These are phyloP conservation scores for Rhynchosporium graminicola DNA, from an alignment of 2,329 filamentous ascomycete species.

Conservation along the genomic window DNA sequence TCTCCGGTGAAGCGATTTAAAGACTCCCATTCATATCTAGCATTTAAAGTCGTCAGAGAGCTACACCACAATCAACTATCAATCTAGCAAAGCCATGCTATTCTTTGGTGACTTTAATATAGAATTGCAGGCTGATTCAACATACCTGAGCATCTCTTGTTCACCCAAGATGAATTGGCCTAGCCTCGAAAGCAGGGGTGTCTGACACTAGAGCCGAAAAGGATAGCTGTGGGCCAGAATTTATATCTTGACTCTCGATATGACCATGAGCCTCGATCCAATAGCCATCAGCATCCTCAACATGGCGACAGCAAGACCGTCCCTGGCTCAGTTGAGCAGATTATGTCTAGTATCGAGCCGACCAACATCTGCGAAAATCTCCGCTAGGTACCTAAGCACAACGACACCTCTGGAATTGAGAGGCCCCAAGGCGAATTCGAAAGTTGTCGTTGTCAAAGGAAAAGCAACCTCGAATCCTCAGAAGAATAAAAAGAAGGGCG, in stretches of 20 bases:
- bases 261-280: background rate
- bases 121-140: too few species aligned
- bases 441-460: constrained; percentile 32
- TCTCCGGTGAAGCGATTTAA: too few species aligned
- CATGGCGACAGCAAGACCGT: constrained; percentile 38
- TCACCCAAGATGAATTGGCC: background rate
- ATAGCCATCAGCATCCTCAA: constrained; percentile 12
- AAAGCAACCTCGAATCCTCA: constrained; percentile 27
- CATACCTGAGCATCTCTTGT: too few species aligned
- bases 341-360: constrained; percentile 29
- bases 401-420: constrained; percentile 26
- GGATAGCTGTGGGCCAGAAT: constrained; percentile 6
- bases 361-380: constrained; percentile 18
- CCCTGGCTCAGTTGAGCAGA: constrained; percentile 41
- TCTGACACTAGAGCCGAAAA: constrained; percentile 19
- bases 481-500: constrained; percentile 40
- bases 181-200: constrained; percentile 13
- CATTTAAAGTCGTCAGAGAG: too few species aligned
- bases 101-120: too few species aligned
- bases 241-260: constrained; percentile 17
- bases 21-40: too few species aligned
- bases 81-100: too few species aligned
- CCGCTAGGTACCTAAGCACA: constrained; percentile 31
- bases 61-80: too few species aligned
- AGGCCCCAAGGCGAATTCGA: constrained; percentile 13